phyloP scores from a whole-genome alignment of 495 filamentous ascomycete species.

The Lindgomyces ingoldianus region DNA sequence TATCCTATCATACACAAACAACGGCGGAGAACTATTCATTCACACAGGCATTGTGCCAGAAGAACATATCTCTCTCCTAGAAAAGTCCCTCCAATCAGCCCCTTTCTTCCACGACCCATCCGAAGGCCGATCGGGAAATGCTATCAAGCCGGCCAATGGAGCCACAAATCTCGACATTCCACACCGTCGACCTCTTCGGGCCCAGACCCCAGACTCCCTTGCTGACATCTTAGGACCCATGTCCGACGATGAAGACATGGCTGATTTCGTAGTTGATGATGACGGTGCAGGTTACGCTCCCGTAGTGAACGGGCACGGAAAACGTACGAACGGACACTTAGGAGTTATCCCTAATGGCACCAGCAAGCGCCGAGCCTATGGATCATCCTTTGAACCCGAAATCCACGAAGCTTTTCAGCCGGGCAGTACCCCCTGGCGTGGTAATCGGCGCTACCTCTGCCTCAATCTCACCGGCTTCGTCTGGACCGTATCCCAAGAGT shows the following conservation, averaged over 20 bases:
- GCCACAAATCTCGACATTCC: constrained; percentile 48
- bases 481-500: constrained; percentile 96
- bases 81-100: constrained; percentile 66
- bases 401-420: constrained; percentile 86
- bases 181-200: constrained; percentile 44
- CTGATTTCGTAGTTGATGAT: constrained; percentile 90
- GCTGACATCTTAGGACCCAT: constrained; percentile 61
- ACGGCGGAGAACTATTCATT: constrained; percentile 88
- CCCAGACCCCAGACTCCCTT: constrained; percentile 57
- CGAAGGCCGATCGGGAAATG: constrained; percentile 68
- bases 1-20: constrained; percentile 83
- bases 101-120: constrained; percentile 84
- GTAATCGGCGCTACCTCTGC: constrained; percentile 89
- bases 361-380: constrained; percentile 64
- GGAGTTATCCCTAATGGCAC: constrained; percentile 50
- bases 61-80: constrained; percentile 62
- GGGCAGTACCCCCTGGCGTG: constrained; percentile 92
- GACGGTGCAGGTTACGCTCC: constrained; percentile 89
- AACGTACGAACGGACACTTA: constrained; percentile 58
- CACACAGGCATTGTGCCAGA: constrained; percentile 73
- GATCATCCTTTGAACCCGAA: constrained; percentile 59
- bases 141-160: constrained; percentile 57
- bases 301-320: constrained; percentile 61
- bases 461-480: constrained; percentile 90
- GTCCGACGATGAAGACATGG: constrained; percentile 47